Evolutionary conservation across 1,284 basidiomycete species (phyloP), one percentile per base, ranked within the genome.

Genomic region (Heterobasidion parviporum): DNA sequence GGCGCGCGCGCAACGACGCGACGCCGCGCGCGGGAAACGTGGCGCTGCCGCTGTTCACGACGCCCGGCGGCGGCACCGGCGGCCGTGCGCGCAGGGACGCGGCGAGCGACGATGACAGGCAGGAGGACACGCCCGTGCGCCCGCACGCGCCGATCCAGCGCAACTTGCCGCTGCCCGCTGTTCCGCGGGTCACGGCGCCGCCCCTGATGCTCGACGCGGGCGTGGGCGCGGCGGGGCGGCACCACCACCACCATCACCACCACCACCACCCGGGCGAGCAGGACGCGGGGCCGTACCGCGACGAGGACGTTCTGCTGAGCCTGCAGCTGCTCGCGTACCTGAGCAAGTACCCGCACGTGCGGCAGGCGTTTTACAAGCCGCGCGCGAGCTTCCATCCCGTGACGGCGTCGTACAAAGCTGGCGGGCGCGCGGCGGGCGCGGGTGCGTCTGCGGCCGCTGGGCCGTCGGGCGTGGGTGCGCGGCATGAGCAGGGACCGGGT

Each of bases 321-420:
- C 74, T 99, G 14, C 96, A 99, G 70, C 81, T 99, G 1, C 78
- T 99, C 0, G 97, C 97, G 7, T 99, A 99, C 66, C 78, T 99
- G 20, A 94, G 91, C 73, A 99, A 99, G 70, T 99, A 99, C 68
- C 93, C 96, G 0, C 96, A 99, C 70, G 95, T 99, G 3, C 80
- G 96, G n/a, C 87, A 94, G 62, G 92, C 94, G 6, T 98, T 99
- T 69, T 98, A 98, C 70, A 90, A 91, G 67, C 84, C 84, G 0
- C 80, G 91, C 1, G 66, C 75, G 18, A 80, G 82, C 15, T 90
- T 90, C 68, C 87, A 90, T 64, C 87, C 87, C 0, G 87, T 85
- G 4, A 80, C 77, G 41, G 74, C 76, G 6, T 71, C 72, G 55
- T 63, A 78, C 16, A 55, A 61, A n/a, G 57, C 26, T n/a, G 50